Conservation (phyloP, 768 basidiomycete species). For the Pulveroboletus sp. region DNA sequence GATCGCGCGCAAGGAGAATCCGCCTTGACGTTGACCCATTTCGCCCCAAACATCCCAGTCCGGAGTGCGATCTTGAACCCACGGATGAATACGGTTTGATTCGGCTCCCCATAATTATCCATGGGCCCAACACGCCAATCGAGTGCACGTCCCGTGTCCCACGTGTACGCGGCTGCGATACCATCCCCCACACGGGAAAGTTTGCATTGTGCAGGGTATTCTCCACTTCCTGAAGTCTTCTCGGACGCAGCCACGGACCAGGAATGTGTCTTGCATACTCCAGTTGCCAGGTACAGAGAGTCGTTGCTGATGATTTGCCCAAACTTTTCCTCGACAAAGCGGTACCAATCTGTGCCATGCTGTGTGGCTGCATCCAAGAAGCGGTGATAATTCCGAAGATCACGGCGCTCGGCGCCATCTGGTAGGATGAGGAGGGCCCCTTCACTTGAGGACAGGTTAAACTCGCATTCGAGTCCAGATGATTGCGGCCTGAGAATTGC, state of each 20-base stretch:
- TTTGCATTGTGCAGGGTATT: constrained; percentile 2
- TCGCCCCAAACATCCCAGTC: not conserved
- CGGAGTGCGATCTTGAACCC: constrained; percentile 18
- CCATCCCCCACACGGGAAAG: not conserved
- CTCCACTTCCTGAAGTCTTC: constrained; percentile 10
- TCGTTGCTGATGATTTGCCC: constrained; percentile 18
- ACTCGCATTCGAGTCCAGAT: not conserved
- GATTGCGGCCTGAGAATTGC: not conserved
- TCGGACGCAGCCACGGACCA: too few species aligned
- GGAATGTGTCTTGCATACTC: too few species aligned
- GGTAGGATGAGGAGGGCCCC: too few species aligned
- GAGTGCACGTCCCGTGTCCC: constrained; percentile 7
- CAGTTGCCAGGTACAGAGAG: constrained; percentile 30
- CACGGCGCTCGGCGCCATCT: too few species aligned
- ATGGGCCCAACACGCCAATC: too few species aligned
- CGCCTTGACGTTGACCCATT: not conserved
- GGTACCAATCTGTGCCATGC: constrained; percentile 28
- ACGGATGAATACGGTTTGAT: constrained; percentile 22
- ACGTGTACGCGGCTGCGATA: constrained; percentile 4
- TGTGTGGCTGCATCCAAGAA: too few species aligned
- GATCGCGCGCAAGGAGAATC: not conserved
- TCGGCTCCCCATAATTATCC: not conserved
- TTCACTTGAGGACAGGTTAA: constrained; percentile 13
- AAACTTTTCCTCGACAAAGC: constrained; percentile 15
- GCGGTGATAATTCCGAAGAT: too few species aligned